Base-by-base conservation (phyloP, 768 basidiomycete genomes). In the Lentinus brumalis region DNA sequence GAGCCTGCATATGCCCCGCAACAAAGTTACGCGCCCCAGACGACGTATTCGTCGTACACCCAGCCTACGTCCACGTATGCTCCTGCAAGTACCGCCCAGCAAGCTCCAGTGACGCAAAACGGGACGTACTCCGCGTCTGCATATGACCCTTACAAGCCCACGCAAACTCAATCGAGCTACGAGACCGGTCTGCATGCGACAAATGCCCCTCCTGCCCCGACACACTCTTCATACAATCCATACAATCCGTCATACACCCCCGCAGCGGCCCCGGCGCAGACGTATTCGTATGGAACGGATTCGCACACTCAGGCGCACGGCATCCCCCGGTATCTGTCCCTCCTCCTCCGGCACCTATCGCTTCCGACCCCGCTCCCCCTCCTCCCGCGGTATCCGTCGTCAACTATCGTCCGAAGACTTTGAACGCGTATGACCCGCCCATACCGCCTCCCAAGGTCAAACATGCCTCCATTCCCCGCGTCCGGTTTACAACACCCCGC, bases 391-490 rank as follows among this genome's bases (percentile, higher is more conserved):
- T 79, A 16, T 72, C 80, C 3, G 73, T 81, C 2, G 70, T 79
- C 31, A 67, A 86, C n/a, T 84, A 77, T 60, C 80, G 89, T 52
- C 87, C 87, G 26, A 89, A 85, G 74, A 73, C 84, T 38, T 78
- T 77, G 14, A 89, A 91, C 64, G 90, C 89, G 1, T 92, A 91
- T 66, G 90, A 92, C 66, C 90, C 90, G 2, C 89, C 90, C 35
- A 82, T 91, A 59, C 83, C 83, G 41, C 79, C 85, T 1, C 73
- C 77, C 16, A 81, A 76, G 59, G 72, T 73, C 38, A 75, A 71
- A 52, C 75, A 78, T 50, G 68, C 69, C 15, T 40, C 60, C 29
- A 60, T 50, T 12, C 56, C 29, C 55, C 65, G 30, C 56, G 57
- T 1, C 50, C 29, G 46, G 56, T 50, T 16, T 59, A 54, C 46